Base-by-base conservation (phyloP, 1,284 basidiomycete species). In the Trichosporon ovoides region DNA sequence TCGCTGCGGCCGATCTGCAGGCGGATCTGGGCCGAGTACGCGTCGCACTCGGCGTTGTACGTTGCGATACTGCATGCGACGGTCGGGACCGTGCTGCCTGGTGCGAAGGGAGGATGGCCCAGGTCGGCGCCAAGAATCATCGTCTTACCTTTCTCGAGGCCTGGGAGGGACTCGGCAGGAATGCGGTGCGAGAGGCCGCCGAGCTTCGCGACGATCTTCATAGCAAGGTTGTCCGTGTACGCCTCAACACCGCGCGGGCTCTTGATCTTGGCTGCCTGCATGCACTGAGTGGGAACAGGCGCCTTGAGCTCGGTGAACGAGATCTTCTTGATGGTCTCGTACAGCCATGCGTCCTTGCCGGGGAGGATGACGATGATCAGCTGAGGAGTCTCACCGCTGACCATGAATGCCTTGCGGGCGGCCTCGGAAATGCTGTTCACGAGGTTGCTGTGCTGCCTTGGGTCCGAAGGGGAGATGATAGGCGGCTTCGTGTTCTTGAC, bases 11-110 rank as follows among this genome's bases (percentile, higher is more conserved):
- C 78, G 43, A 70, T 64, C 67, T 81, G 80, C 14, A 77, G 69
- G 18, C 79, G 70, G 24, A 80, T 68, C 56, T 79, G 74, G 16
- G 74, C 72, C 5, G 72, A 73, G 65, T 77, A 80, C 13, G 68
- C 58, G 54, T 70, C 68, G 58, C 69, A 71, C 12, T 72, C 71
- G 36, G 66, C 66, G 51, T 70, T 71, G 60, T 66, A 71, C 12
- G 79, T 78, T 11, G 77, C 79, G 31, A 80, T 77, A 16, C 77
- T 72, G 46, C 75, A 78, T 4, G 80, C 77, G 38, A 81, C 78
- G 64, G 76, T 60, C 38, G 68, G 65, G 66, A 64, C 38, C 60
- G 52, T 64, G 24, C 69, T 74, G 12, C 69, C 71, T 19, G 67
- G 63, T 48, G 64, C 66, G 55, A 72, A 67, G 16, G 71, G 62